Percentiles rank a stretch among this genome's conserved stretches.
Evolutionary conservation across 192 early-diverging fungal species (phyloP).

Genomic region (Geranomyces michiganensis): DNA sequence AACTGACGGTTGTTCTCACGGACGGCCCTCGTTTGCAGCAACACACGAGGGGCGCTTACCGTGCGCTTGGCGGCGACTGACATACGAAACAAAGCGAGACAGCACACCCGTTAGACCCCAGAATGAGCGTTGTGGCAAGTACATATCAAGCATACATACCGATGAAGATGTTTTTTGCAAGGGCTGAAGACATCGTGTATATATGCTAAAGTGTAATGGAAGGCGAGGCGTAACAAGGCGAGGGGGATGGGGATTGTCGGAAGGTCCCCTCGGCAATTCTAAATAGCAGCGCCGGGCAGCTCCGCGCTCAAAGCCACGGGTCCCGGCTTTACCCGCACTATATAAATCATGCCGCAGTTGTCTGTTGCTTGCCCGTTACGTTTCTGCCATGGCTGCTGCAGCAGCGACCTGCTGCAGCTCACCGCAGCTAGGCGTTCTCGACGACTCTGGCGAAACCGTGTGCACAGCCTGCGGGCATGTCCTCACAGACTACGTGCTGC

Average conservation of each 20-base stretch:
- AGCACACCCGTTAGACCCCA: not conserved
- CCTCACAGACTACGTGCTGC: not conserved
- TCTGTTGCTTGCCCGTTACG: too few relatives aligned
- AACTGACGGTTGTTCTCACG: not conserved
- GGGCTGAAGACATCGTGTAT: not conserved
- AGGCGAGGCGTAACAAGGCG: not conserved
- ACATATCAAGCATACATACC: not conserved
- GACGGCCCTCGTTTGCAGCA: too few relatives aligned
- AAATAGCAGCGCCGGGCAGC: too few relatives aligned
- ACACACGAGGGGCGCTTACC: not conserved
- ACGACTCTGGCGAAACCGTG: not conserved
- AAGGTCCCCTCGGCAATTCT: too few relatives aligned
- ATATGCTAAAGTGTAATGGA: not conserved
- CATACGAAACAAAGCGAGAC: not conserved
- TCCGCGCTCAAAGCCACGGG: too few relatives aligned
- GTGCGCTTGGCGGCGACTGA: constrained; percentile 20
- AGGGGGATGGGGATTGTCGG: not conserved
- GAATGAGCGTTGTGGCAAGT: not conserved
- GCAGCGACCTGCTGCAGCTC: not conserved
- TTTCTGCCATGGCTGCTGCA: too few relatives aligned
- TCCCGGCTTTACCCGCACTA: too few relatives aligned
- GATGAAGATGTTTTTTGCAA: constrained; percentile 22
- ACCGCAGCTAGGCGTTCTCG: not conserved
- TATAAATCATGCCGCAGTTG: too few relatives aligned
- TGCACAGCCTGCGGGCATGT: constrained; percentile 1